Evolutionary conservation across 2,329 filamentous ascomycete species (phyloP), one percentile per base, ranked within the genome.

Genomic region (Microsporum audouinii): DNA sequence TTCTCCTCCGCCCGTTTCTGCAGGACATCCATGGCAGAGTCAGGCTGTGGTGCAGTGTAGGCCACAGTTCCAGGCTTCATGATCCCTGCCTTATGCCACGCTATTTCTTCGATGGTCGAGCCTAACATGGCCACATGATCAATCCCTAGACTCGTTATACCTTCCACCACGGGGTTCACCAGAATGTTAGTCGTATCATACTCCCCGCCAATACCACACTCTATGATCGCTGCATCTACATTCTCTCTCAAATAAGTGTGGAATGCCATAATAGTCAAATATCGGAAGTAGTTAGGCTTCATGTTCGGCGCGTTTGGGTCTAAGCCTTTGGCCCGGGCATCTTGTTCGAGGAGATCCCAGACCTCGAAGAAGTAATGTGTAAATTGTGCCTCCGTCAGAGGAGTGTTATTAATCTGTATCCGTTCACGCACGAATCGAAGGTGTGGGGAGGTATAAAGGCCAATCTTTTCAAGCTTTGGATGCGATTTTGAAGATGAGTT

Each of bases 131-230:
- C 84, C 0, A 87, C 85, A 72, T 96, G 91, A 68, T 96, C 91
- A 63, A 96, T 87, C 2, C 89, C 91, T 49, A 96, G 73, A 68
- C 87, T 90, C 23, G 90, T 86, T 41, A 96, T 85, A 0, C 87
- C 88, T 0, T 85, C 82, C 0, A 85, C 86, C 5, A 83, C 85
- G 0, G 91, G 87, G 10, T 82, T 80, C 8, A 80, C 78, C 4
- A 99, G 74, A 27, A 97, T 82, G 69, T 97, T 97, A 7, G 94
- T 99, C 33, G 88, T 88, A 70, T 97, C 92, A 69, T 91, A 91
- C 75, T 96, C 89, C 57, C 91, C 94, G 14, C 94, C 94, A 65
- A 97, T 95, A 0, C 94, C 94, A 68, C 90, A 95, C 75, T 99
- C 94, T 38, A 97, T 81, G 7, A 97, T 84, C 0, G 90, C 91